These are phyloP conservation scores for Fusarium napiforme DNA, from an alignment of 2,329 filamentous ascomycete species.

Conservation along the genomic window DNA sequence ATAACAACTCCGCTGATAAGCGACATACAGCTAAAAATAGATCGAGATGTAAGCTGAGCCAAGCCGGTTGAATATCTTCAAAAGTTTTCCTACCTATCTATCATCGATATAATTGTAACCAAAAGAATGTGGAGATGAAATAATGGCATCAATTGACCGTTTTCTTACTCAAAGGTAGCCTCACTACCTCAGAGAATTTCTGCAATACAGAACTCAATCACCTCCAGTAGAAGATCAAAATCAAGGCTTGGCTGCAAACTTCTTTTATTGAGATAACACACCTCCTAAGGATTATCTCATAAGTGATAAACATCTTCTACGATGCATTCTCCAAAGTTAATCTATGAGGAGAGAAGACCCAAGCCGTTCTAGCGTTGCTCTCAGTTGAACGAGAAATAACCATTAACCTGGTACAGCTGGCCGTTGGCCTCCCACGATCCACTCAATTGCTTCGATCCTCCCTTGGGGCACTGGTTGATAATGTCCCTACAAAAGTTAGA, in stretches of 20 bases:
- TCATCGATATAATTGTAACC: not conserved
- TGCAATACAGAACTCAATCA: not conserved
- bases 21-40: not conserved
- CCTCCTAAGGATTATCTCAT: accelerated
- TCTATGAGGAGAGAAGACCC: accelerated
- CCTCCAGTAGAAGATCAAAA: accelerated
- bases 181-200: not conserved
- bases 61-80: not conserved
- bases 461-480: constrained; percentile 23
- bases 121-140: not conserved
- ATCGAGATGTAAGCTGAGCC: not conserved
- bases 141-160: not conserved
- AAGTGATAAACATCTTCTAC: accelerated
- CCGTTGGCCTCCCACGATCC: constrained; percentile 10
- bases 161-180: not conserved
- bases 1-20: not conserved
- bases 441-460: not conserved
- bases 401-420: constrained; percentile 10
- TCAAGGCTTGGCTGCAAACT: not conserved
- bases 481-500: constrained; percentile 18
- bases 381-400: not conserved
- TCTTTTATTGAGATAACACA: too few species aligned
- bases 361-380: not conserved
- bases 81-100: too few species aligned
- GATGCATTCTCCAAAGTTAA: accelerated